Base-by-base conservation (phyloP, 306 rosid species). In the Rosa chinensis region DNA sequence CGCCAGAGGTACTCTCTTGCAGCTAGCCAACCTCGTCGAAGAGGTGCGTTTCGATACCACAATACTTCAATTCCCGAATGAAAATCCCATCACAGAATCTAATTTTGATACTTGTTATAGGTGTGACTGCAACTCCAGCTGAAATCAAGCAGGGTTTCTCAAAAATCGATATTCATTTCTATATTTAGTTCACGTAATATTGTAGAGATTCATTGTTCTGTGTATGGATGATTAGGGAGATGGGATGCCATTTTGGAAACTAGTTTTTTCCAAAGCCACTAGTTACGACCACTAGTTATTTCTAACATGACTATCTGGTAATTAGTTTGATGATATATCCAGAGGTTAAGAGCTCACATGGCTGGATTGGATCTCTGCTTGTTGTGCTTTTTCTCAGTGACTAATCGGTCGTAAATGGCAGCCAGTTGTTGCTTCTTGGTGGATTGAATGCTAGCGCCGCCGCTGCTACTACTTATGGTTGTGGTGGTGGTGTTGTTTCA, bases 201-300 rank as follows among this genome's bases (percentile, higher is more conserved):
- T 21, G 10, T 8, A 23, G 5, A 32, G 18, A 14, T 4, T 52
- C 40, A n/a, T 53, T 80, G 43, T 70, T 72, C 10, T 52, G 59
- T 56, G 44, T 66, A 17, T 62, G 61, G 4, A 23, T 42, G 2
- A 74, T 42, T 83, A 95, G 99, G 99, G 99, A 82, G 99, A 95
- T 81, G 99, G 98, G 79, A 91, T 94, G 83, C 96, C 99, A 62
- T 95, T 95, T 85, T 95, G 99, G 99, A 95, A 88, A 84, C 89
- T 90, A 74, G 93, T 95, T 75, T 97, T 95, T 79, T 89, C 99
- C 39, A 91, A 95, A 84, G 97, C 99, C 81, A 95, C 97, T 12
- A n/a, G n/a, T n/a, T n/a, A n/a, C n/a, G n/a, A n/a, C n/a, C n/a
- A n/a, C n/a, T n/a, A n/a, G n/a, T n/a, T n/a, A 90, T 80, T 95